These are phyloP conservation scores for Arabis hirsuta DNA, from an alignment of 345 rosid genomes.

Conservation along the genomic window DNA sequence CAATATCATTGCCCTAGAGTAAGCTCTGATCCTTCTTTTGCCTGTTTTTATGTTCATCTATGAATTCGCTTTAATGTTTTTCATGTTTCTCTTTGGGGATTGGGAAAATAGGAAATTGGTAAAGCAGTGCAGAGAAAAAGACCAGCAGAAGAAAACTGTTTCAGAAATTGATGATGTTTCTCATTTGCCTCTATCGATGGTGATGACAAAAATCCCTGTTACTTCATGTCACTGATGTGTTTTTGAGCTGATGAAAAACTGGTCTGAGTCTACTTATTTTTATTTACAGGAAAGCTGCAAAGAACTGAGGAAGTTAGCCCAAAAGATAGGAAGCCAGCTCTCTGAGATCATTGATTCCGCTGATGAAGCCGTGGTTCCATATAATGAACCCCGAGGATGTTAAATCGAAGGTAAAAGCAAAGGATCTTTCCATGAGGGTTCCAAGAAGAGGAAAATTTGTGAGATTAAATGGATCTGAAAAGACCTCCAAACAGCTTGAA, in stretches of 20 bases:
- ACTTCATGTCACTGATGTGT: slow-evolving; percentile 15
- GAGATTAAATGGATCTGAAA: slow-evolving; percentile 6
- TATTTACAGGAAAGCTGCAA: slow-evolving; percentile 42
- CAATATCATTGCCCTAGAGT: slow-evolving; percentile 40
- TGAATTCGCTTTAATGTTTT: neutral
- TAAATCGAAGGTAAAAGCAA: slow-evolving; percentile 2
- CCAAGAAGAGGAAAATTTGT: slow-evolving; percentile 3
- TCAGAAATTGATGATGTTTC: slow-evolving; percentile 28
- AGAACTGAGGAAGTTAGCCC: slow-evolving; percentile 31
- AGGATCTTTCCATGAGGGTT: slow-evolving; percentile 12
- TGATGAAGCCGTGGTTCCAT: slow-evolving; percentile 25
- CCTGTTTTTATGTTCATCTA: neutral
- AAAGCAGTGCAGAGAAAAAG: slow-evolving; percentile 37
- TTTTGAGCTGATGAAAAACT: slow-evolving; percentile 12
- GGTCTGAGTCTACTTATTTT: neutral
- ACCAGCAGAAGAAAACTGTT: slow-evolving; percentile 31
- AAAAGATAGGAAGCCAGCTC: slow-evolving; percentile 38
- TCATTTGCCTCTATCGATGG: slow-evolving; percentile 40
- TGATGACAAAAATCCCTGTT: slow-evolving; percentile 11
- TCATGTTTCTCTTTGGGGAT: slow-evolving; percentile 31
- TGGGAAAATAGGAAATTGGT: slow-evolving; percentile 28
- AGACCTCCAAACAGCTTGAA: slow-evolving; percentile 25
- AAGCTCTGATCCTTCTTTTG: slow-evolving; percentile 14
- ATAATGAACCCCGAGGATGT: slow-evolving; percentile 19
- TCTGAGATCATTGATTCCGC: slow-evolving; percentile 21